phyloP scores from a whole-genome alignment of 768 basidiomycete genomes.

The Rickenella mellea region DNA sequence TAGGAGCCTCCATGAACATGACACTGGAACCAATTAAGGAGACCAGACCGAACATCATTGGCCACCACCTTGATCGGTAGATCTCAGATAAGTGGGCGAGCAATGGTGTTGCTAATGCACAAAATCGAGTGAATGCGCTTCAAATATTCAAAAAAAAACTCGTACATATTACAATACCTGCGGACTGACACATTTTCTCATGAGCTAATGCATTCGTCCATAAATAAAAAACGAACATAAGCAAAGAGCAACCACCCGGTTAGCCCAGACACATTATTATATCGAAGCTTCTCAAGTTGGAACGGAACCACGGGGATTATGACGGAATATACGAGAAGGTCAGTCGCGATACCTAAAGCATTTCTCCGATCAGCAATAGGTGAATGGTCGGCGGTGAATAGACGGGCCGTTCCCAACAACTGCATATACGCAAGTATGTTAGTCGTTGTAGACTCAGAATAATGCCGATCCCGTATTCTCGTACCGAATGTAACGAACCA shows the following conservation, averaged over 20 bases:
- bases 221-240: conserved; percentile 29
- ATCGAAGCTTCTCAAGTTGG: conserved; percentile 41
- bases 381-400: not conserved
- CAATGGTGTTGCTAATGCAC: conserved; percentile 41
- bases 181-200: conserved; percentile 39
- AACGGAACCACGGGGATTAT: conserved; percentile 59
- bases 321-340: conserved; percentile 51
- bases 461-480: too few species aligned
- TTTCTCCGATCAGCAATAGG: too few species aligned
- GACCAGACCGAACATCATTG: conserved; percentile 41
- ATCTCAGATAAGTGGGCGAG: conserved; percentile 47
- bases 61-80: conserved; percentile 33
- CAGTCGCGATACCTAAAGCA: conserved; percentile 34
- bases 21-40: conserved; percentile 44
- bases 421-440: not conserved
- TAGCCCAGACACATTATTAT: conserved; percentile 34
- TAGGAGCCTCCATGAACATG: conserved; percentile 54
- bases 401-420: too few species aligned
- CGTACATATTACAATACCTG: conserved; percentile 46
- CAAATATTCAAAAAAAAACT: not conserved
- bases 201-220: conserved; percentile 3
- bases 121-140: conserved; percentile 4
- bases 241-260: conserved; percentile 55
- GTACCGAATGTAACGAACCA: conserved; percentile 42
- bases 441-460: not conserved